Percentiles rank a stretch among this genome's conserved stretches.
These are phyloP conservation scores for Brassica cretica DNA, from an alignment of 345 rosid species.

Conservation along the genomic window DNA sequence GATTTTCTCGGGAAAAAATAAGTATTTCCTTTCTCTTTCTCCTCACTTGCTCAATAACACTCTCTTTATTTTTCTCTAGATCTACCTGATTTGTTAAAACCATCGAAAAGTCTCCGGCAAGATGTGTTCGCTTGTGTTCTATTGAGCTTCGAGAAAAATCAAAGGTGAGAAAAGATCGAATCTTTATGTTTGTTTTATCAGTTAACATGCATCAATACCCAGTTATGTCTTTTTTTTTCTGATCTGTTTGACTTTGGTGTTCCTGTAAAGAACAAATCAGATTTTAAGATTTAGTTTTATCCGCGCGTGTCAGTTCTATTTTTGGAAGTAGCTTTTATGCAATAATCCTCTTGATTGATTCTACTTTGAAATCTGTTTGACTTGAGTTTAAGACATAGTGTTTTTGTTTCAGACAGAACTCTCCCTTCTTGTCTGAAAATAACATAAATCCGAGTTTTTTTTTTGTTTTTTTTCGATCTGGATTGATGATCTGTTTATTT, in stretches of 20 bases:
- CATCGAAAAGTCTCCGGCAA: conserved; percentile 20
- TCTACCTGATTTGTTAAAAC: conserved; percentile 36
- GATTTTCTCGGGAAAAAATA: conserved; percentile 30
- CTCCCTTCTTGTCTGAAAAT: conserved; percentile 21
- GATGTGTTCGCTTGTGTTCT: conserved; percentile 1
- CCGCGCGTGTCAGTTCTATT: conserved; percentile 1
- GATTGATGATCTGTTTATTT: neutral
- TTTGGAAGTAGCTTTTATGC: conserved; percentile 2
- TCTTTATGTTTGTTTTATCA: neutral
- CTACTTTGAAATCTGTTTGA: conserved; percentile 33
- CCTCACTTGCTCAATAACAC: conserved; percentile 25
- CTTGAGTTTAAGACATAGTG: conserved; percentile 19
- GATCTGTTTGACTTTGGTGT: conserved; percentile 25
- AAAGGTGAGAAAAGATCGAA: conserved; percentile 50
- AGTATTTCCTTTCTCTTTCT: conserved; percentile 12
- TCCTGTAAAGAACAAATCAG: conserved; percentile 4
- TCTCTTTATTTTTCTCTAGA: conserved; percentile 39
- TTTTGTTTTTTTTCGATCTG: conserved; percentile 17
- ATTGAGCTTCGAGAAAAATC: conserved; percentile 15
- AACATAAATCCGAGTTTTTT: neutral
- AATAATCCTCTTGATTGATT: conserved; percentile 18
- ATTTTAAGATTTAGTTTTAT: conserved; percentile 25
- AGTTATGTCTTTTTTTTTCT: conserved; percentile 7
- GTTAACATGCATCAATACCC: conserved; percentile 37
- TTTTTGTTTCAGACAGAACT: conserved; percentile 9